phyloP scores from a whole-genome alignment of 2,329 filamentous ascomycete species.

The Alternaria brassicicola region DNA sequence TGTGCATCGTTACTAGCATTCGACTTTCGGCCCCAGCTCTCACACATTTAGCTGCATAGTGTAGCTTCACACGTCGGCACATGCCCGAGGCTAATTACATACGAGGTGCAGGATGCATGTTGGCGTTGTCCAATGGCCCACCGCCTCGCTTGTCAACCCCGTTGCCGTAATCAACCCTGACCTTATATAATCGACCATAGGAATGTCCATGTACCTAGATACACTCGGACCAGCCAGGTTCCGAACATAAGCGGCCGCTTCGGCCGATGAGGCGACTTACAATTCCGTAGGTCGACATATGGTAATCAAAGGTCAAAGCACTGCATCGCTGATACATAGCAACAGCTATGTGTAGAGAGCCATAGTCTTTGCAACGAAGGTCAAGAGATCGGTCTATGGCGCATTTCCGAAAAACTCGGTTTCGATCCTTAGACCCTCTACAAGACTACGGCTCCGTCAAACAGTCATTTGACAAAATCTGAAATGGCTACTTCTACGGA shows the following conservation, averaged over 20 bases:
- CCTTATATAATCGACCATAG: slow-evolving; percentile 14
- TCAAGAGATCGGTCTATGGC: neutral
- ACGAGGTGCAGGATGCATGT: neutral
- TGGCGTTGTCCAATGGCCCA: slow-evolving; percentile 12
- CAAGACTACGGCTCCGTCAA: neutral
- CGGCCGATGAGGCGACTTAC: neutral
- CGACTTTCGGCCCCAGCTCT: neutral
- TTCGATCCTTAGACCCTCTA: neutral
- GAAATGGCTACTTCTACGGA: slow-evolving; percentile 2
- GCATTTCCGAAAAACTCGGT: neutral
- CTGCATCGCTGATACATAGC: neutral
- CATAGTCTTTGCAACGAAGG: neutral
- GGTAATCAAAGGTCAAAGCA: neutral
- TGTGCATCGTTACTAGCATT: neutral
- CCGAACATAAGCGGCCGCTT: neutral
- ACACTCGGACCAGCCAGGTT: neutral
- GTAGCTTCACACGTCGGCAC: neutral
- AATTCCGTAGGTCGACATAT: neutral
- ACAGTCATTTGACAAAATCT: neutral
- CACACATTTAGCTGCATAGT: neutral
- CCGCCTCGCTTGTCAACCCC: slow-evolving; percentile 2
- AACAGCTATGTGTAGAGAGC: neutral
- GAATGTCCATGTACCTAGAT: neutral
- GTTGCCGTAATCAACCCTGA: slow-evolving; percentile 14
- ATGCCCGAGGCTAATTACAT: neutral